phyloP scores from a whole-genome alignment of 306 rosid genomes.

The apple (Malus domestica) region DNA sequence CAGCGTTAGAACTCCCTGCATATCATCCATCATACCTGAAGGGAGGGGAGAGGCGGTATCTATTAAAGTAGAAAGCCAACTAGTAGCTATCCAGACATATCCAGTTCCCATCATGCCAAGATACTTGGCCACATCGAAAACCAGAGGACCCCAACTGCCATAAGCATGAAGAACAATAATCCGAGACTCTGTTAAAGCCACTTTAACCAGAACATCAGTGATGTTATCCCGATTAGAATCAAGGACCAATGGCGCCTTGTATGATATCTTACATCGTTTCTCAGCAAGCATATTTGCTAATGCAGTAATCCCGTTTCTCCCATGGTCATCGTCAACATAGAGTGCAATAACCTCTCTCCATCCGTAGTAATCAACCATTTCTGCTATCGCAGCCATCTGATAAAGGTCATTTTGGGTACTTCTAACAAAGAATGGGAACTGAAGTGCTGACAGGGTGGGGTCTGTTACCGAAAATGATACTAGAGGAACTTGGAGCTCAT shows the following conservation, averaged over 20 bases:
- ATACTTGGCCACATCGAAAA: slow-evolving; percentile 50
- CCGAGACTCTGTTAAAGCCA: slow-evolving; percentile 75
- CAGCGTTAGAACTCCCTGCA: slow-evolving; percentile 74
- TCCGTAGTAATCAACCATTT: slow-evolving; percentile 47
- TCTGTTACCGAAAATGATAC: slow-evolving; percentile 74
- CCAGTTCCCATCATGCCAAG: slow-evolving; percentile 87
- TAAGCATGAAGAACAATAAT: slow-evolving; percentile 60
- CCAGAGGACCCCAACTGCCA: slow-evolving; percentile 32
- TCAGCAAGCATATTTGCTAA: slow-evolving; percentile 70
- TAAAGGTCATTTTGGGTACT: slow-evolving; percentile 60
- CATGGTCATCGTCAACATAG: slow-evolving; percentile 77
- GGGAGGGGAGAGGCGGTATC: slow-evolving; percentile 48
- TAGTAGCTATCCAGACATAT: slow-evolving; percentile 84
- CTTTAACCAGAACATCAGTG: slow-evolving; percentile 63
- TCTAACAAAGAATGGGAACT: slow-evolving; percentile 84
- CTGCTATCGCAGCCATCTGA: slow-evolving; percentile 89
- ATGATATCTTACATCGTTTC: slow-evolving; percentile 76
- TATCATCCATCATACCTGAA: slow-evolving; percentile 32
- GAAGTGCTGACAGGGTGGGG: slow-evolving; percentile 80
- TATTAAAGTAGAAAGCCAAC: slow-evolving; percentile 55
- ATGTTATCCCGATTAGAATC: slow-evolving; percentile 43
- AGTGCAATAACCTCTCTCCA: slow-evolving; percentile 91
- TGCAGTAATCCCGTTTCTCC: slow-evolving; percentile 76
- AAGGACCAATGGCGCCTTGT: slow-evolving; percentile 61
- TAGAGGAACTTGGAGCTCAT: slow-evolving; percentile 83